phyloP scores from a whole-genome alignment of 2,329 filamentous ascomycete genomes.

The Epichloe gansuensis region DNA sequence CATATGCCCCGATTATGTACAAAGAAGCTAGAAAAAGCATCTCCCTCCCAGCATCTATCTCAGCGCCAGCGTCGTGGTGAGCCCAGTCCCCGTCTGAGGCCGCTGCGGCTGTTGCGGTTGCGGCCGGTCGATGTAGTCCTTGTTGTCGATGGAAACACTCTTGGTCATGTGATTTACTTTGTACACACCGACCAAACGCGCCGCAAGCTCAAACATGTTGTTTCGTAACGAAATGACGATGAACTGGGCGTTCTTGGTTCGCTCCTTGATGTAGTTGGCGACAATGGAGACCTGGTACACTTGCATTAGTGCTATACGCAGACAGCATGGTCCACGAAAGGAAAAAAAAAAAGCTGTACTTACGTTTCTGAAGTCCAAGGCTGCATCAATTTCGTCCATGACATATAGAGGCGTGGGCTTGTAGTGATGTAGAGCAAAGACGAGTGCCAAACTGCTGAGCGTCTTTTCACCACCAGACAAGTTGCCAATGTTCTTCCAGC shows the following conservation, averaged over 20 bases:
- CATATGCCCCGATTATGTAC: background rate
- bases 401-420: constrained; percentile 96
- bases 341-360: constrained; percentile 28
- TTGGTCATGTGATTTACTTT: constrained; percentile 99
- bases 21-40: background rate
- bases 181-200: constrained; percentile 89
- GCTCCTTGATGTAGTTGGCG: constrained; percentile 96
- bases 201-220: constrained; percentile 99
- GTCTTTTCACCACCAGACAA: constrained; percentile 96
- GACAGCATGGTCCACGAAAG: background rate
- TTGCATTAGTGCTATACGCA: background rate
- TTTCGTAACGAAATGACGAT: constrained; percentile 96
- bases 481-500: constrained; percentile 98
- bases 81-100: constrained; percentile 16
- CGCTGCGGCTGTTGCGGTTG: constrained; percentile 17
- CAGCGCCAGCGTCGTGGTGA: constrained; percentile 23
- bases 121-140: constrained; percentile 51
- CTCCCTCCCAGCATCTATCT: constrained; percentile 12
- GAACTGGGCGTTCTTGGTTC: constrained; percentile 98
- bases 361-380: constrained; percentile 93
- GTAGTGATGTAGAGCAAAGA: constrained; percentile 98
- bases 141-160: constrained; percentile 80
- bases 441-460: constrained; percentile 76
- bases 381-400: constrained; percentile 99
- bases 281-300: constrained; percentile 77